These are phyloP conservation scores for Sporothrix brunneoviolacea DNA, from an alignment of 2,329 filamentous ascomycete genomes.

Conservation along the genomic window DNA sequence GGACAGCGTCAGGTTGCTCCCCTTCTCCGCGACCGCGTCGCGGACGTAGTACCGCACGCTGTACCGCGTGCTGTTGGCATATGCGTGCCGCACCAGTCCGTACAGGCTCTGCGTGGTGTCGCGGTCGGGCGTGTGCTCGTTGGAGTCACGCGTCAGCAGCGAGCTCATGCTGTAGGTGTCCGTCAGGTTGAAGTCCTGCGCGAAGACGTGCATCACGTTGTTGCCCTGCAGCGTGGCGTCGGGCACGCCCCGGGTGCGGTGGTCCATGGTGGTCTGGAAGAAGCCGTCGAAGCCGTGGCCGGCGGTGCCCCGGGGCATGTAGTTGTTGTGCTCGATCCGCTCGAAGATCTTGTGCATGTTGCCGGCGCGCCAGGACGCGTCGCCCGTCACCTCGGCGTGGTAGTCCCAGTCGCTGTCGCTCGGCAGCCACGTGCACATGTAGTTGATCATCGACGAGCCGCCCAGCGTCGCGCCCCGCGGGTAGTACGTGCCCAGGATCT, in stretches of 20 bases:
- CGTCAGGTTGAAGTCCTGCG: constrained; percentile 20
- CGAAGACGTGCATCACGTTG: constrained; percentile 17
- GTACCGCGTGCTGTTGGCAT: constrained; percentile 24
- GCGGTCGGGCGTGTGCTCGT: constrained; percentile 33
- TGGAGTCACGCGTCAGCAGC: constrained; percentile 39
- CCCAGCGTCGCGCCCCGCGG: constrained; percentile 27
- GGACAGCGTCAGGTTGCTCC: constrained; percentile 20
- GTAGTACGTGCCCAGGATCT: constrained; percentile 27
- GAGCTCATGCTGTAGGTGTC: background rate
- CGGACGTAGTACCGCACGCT: constrained; percentile 25
- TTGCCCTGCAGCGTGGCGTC: constrained; percentile 6
- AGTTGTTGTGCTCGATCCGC: constrained; percentile 37
- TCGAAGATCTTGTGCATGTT: constrained; percentile 37
- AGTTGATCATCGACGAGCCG: constrained; percentile 27
- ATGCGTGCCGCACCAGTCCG: constrained; percentile 23
- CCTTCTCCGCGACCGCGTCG: constrained; percentile 19
- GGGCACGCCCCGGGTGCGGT: constrained; percentile 14
- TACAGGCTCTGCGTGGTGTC: constrained; percentile 25
- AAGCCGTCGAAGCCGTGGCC: constrained; percentile 38
- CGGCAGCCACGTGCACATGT: constrained; percentile 24
- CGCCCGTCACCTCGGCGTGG: constrained; percentile 22
- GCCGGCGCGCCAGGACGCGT: constrained; percentile 18
- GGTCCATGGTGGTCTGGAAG: constrained; percentile 23
- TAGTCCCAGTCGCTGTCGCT: constrained; percentile 17
- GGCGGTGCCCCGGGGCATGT: constrained; percentile 30